phyloP scores from a whole-genome alignment of 73 alveolate genomes.

The Paramecium biaurelia region DNA sequence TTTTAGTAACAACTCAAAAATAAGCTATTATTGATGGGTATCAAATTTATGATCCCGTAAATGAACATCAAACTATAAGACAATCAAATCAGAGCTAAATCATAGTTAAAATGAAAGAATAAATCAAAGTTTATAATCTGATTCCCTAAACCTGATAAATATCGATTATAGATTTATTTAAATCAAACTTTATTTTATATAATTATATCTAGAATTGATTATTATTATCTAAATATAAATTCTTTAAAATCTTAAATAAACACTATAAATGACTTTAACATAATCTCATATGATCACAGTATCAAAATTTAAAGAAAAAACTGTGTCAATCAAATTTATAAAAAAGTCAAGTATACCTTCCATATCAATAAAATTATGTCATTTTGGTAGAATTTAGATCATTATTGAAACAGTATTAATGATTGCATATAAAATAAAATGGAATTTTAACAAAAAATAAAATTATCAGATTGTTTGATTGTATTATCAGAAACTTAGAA shows the following conservation, averaged over 20 bases:
- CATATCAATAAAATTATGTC: not conserved
- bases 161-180: not conserved
- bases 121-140: not conserved
- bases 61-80: not conserved
- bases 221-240: not conserved
- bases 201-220: not conserved
- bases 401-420: not conserved
- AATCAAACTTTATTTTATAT: not conserved
- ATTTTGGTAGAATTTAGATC: not conserved
- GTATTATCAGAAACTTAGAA: not conserved
- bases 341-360: not conserved
- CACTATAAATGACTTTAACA: not conserved
- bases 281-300: not conserved
- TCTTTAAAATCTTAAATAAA: not conserved
- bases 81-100: not conserved
- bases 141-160: not conserved
- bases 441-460: not conserved
- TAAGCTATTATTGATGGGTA: not conserved
- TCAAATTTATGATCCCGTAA: not conserved
- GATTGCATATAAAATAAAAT: not conserved
- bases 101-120: slow-evolving; percentile 10
- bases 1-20: not conserved
- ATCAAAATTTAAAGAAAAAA: not conserved
- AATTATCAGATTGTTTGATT: not conserved
- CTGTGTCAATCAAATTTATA: not conserved